These are phyloP conservation scores for Rhodotorula sp. DNA, from an alignment of 1,284 basidiomycete genomes.

Conservation along the genomic window DNA sequence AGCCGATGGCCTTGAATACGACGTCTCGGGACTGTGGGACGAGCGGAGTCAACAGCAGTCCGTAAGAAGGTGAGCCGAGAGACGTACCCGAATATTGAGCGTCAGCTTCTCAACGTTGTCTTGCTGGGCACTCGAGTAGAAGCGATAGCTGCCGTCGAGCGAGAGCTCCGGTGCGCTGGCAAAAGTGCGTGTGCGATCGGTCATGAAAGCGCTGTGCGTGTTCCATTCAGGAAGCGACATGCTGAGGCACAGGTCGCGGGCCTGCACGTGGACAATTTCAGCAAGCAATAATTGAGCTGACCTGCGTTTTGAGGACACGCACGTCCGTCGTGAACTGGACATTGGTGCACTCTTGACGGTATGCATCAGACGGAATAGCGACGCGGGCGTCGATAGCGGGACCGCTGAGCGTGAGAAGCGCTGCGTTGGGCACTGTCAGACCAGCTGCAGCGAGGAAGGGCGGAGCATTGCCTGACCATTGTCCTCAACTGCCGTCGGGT, in stretches of 20 bases:
- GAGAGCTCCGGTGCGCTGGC: conserved; percentile 63
- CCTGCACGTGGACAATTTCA: conserved; percentile 24
- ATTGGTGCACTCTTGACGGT: conserved; percentile 67
- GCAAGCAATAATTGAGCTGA: background rate
- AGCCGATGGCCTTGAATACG: conserved; percentile 73
- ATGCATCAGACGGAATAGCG: conserved; percentile 69
- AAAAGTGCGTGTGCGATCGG: conserved; percentile 56
- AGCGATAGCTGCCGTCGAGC: conserved; percentile 72
- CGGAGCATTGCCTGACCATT: conserved; percentile 56
- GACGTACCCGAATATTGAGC: conserved; percentile 66
- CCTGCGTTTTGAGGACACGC: background rate
- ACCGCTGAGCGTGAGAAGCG: conserved; percentile 69
- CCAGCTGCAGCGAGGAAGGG: background rate
- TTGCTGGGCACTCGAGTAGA: conserved; percentile 65
- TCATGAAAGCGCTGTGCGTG: conserved; percentile 70
- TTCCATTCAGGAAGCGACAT: conserved; percentile 84
- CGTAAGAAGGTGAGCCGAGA: background rate
- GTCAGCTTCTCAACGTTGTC: conserved; percentile 76
- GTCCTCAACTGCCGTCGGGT: conserved; percentile 70
- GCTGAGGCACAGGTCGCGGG: conserved; percentile 61
- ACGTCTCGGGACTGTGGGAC: conserved; percentile 54
- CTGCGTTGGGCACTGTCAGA: conserved; percentile 53
- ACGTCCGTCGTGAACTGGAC: conserved; percentile 66
- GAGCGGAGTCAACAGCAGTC: background rate
- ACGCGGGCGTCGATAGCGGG: conserved; percentile 59